Evolutionary conservation across 306 rosid species (phyloP), one percentile per base, ranked within the genome.

Genomic region (Lathyrus sativus): DNA sequence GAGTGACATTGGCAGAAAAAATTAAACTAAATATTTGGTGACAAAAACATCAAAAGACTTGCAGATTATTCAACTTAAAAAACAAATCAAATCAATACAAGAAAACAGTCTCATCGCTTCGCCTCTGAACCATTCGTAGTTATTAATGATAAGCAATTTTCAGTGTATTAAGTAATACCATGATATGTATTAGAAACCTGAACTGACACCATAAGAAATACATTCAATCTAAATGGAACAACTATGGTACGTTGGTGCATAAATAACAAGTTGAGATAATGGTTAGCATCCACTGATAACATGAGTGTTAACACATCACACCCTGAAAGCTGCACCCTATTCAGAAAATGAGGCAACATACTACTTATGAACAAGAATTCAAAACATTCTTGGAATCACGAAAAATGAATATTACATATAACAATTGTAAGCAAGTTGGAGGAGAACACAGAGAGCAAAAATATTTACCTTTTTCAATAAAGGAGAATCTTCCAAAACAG

Each of bases 391-490:
- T 18, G 54, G 4, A 60, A 67, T 63, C 56, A 44, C 9, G 22
- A 11, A 60, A 11, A 42, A 49, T 5, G 37, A 28, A 19, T 14
- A 41, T 24, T 22, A 15, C 17, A n/a, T 12, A 71, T 8, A 65
- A 56, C 29, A 11, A 46, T 37, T 46, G 43, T 43, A 38, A 58
- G 4, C 7, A 10, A 29, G 49, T 15, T 44, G 53, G 46, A 63
- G 66, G 17, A 41, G 22, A 57, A 48, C 31, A 63, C 15, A 58
- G 76, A 53, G 37, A 80, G 29, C 66, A 15, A 17, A 13, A 60
- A 57, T 10, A 45, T 8, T 59, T 75, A 90, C 98, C 98, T 79
- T 73, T 68, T 71, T 64, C 63, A 81, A 59, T 48, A 88, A 63
- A 76, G 41, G 29, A 43, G 80, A 85, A 68, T 65, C 79, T 44